Percentiles rank a stretch among this genome's conserved stretches.
phyloP scores from a whole-genome alignment of 495 filamentous ascomycete genomes.

The Xanthoparmelia taractica region DNA sequence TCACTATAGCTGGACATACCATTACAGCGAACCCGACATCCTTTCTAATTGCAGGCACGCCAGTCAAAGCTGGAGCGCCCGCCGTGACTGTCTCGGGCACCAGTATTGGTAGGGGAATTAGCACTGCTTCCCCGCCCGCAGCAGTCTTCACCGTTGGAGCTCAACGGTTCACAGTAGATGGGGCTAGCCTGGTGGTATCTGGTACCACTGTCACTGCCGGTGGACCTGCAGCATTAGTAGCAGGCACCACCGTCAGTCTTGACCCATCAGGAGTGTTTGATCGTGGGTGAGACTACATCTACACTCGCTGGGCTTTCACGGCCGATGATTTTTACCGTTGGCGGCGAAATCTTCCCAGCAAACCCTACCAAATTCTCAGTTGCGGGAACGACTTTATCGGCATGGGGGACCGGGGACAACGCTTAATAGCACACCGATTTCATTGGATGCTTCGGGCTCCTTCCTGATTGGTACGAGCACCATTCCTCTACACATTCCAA shows the following conservation, averaged over 20 bases:
- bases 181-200: background rate
- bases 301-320: background rate
- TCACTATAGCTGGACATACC: background rate
- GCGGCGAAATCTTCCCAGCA: background rate
- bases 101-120: background rate
- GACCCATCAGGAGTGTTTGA: background rate
- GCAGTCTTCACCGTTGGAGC: background rate
- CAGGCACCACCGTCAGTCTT: constrained; percentile 3
- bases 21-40: constrained; percentile 7
- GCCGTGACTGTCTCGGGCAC: constrained; percentile 2
- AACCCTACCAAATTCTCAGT: background rate
- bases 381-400: background rate
- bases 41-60: background rate
- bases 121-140: background rate
- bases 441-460: background rate
- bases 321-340: background rate
- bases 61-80: background rate
- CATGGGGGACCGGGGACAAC: background rate
- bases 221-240: background rate
- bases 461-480: background rate
- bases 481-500: background rate
- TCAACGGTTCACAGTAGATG: background rate
- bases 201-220: background rate
- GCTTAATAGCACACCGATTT: background rate
- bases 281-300: background rate